These are phyloP conservation scores for Exutisphaerella laricina DNA, from an alignment of 2,329 filamentous ascomycete genomes.

Conservation along the genomic window DNA sequence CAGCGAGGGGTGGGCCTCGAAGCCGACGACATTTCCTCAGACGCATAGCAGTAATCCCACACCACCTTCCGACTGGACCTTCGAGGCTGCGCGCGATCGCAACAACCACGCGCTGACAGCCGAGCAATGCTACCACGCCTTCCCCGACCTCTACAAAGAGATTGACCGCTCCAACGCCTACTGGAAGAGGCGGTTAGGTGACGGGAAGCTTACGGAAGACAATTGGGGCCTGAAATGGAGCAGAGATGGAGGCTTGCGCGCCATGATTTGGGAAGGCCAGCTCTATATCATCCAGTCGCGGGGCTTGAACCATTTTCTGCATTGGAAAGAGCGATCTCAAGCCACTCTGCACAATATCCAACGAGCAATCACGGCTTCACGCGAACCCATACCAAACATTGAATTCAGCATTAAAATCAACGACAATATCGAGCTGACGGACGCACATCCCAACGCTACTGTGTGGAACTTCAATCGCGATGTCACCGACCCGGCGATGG, in stretches of 20 bases:
- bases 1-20: background rate
- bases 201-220: slow-evolving; percentile 24
- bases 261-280: slow-evolving; percentile 35
- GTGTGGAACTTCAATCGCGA: slow-evolving; percentile 40
- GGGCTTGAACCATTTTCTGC: slow-evolving; percentile 28
- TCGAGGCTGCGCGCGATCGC: slow-evolving; percentile 25
- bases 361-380: slow-evolving; percentile 42
- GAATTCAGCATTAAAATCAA: slow-evolving; percentile 48
- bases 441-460: slow-evolving; percentile 25
- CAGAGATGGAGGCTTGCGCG: slow-evolving; percentile 31
- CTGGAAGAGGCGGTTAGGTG: slow-evolving; percentile 20
- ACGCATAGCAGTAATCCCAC: slow-evolving; percentile 5
- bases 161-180: slow-evolving; percentile 29
- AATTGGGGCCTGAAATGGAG: slow-evolving; percentile 30
- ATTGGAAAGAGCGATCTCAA: slow-evolving; percentile 29
- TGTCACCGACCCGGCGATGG: slow-evolving; percentile 30
- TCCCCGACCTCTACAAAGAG: slow-evolving; percentile 32
- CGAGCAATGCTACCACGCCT: slow-evolving; percentile 29
- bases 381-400: slow-evolving; percentile 41
- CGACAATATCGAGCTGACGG: slow-evolving; percentile 37
- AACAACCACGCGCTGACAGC: slow-evolving; percentile 29
- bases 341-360: slow-evolving; percentile 46
- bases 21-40: background rate
- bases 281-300: slow-evolving; percentile 35
- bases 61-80: slow-evolving; percentile 5